phyloP scores from a whole-genome alignment of 768 basidiomycete species.

The Suillus ampliporus region DNA sequence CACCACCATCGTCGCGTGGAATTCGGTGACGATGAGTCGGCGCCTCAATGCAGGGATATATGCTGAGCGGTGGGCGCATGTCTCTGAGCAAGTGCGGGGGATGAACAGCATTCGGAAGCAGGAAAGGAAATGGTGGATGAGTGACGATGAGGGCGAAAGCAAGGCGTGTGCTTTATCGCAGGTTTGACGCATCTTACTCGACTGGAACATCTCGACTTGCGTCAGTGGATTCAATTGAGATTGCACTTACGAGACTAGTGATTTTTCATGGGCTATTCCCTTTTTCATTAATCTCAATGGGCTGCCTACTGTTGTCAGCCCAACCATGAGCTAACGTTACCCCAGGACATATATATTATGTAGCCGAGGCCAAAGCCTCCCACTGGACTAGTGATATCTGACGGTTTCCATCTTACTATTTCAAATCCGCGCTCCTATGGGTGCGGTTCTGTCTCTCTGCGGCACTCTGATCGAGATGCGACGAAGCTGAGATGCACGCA shows the following conservation, averaged over 20 bases:
- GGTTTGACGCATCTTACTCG: neutral
- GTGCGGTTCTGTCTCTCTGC: no score
- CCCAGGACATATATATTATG: no score
- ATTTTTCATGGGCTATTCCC: no score
- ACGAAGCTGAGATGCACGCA: neutral
- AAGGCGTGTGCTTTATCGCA: neutral
- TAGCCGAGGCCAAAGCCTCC: neutral
- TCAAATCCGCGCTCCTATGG: no score
- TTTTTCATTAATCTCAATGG: no score
- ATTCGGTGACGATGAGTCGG: constrained; percentile 1
- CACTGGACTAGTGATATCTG: neutral
- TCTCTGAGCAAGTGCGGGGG: constrained; percentile 4
- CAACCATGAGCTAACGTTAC: no score
- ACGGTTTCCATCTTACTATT: neutral
- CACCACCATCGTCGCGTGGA: constrained; percentile 5
- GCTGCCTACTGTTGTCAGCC: no score
- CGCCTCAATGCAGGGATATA: constrained; percentile 3
- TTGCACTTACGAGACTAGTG: neutral
- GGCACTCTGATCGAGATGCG: neutral
- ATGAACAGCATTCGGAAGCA: constrained; percentile 12
- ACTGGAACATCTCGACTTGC: neutral
- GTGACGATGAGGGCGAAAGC: neutral
- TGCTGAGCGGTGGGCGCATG: constrained; percentile 8
- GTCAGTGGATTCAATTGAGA: neutral
- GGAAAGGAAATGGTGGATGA: constrained; percentile 11